Evolutionary conservation across 164 flowering plant genomes (phyloP).

Genomic region (Magnolia officinalis): DNA sequence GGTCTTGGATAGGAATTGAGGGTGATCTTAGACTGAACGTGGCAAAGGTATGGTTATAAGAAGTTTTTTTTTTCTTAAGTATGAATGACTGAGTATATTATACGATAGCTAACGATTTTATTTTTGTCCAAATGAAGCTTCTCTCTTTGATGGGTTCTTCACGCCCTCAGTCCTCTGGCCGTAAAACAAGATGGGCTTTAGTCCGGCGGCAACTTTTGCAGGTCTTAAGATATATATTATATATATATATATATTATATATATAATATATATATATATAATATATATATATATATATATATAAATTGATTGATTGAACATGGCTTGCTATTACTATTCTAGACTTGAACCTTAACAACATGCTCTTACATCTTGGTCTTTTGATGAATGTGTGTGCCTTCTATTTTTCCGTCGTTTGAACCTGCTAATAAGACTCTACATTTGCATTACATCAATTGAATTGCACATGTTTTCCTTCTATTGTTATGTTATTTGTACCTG

Average conservation of each 20-base stretch:
- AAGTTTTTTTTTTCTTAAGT: background rate
- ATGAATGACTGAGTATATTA: background rate
- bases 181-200: conserved; percentile 80
- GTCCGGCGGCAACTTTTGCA: conserved; percentile 86
- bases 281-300: no score
- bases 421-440: no score
- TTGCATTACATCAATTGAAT: no score
- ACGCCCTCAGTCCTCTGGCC: conserved; percentile 75
- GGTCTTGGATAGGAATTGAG: conserved; percentile 90
- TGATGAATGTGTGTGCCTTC: background rate
- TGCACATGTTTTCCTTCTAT: no score
- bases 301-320: background rate
- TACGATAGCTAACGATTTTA: conserved; percentile 10
- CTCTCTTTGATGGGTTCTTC: conserved; percentile 71
- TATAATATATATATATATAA: no score
- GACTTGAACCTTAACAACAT: background rate
- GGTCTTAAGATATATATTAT: conserved; percentile 35
- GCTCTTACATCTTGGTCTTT: background rate
- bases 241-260: no score
- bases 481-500: no score
- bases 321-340: background rate
- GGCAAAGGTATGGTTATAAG: conserved; percentile 58
- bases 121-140: conserved; percentile 44
- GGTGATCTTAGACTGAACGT: conserved; percentile 70
- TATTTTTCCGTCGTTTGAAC: no score